phyloP scores from a whole-genome alignment of 164 flowering plant species.

The Chimonanthus salicifolius region DNA sequence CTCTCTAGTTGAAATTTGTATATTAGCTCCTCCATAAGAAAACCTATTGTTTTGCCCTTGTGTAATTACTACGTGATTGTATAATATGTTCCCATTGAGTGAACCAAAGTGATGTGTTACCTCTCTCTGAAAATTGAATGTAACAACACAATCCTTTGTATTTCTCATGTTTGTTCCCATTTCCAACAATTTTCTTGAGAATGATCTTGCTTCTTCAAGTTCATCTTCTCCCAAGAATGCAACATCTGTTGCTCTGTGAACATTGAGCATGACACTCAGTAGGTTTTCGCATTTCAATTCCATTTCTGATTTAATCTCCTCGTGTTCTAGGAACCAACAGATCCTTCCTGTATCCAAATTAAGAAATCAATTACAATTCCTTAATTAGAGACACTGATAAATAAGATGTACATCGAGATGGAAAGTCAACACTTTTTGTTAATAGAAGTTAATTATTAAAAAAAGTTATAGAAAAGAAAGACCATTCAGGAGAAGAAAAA shows the following conservation, averaged over 20 bases:
- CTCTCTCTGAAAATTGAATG: constrained; percentile 4
- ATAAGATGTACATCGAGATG: no score
- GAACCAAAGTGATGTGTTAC: background rate
- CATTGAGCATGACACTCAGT: constrained; percentile 21
- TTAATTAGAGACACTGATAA: no score
- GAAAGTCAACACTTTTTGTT: background rate
- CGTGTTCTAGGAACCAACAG: constrained; percentile 31
- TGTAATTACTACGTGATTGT: no score
- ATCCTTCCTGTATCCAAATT: constrained; percentile 16
- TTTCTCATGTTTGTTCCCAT: constrained; percentile 3
- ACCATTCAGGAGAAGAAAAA: no score
- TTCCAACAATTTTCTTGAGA: constrained; percentile 20
- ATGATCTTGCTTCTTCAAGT: constrained; percentile 29
- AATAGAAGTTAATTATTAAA: background rate
- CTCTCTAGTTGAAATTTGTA: no score
- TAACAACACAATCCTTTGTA: background rate
- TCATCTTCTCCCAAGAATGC: constrained; percentile 31
- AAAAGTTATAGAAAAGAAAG: background rate
- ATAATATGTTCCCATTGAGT: no score
- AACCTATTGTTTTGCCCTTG: no score
- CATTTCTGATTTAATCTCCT: constrained; percentile 15
- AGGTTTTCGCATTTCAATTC: constrained; percentile 21
- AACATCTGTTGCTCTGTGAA: constrained; percentile 35
- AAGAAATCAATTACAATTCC: no score
- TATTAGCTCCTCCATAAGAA: no score